These are phyloP conservation scores for Xylaria venustula DNA, from an alignment of 495 filamentous ascomycete genomes.

Conservation along the genomic window DNA sequence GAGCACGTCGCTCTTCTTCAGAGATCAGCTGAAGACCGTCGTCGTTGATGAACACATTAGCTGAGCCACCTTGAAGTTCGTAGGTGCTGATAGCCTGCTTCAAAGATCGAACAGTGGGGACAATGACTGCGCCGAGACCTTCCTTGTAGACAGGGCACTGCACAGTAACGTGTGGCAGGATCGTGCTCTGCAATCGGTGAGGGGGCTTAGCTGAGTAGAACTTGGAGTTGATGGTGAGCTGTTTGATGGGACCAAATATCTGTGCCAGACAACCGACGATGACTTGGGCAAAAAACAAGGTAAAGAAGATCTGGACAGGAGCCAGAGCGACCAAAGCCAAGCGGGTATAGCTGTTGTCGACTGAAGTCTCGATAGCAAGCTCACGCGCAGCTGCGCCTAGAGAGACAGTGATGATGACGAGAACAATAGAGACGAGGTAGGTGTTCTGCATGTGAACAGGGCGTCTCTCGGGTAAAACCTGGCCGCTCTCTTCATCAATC, in stretches of 20 bases:
- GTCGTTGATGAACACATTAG: conserved; percentile 80
- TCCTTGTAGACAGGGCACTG: conserved; percentile 76
- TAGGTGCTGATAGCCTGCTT: conserved; percentile 76
- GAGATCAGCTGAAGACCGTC: conserved; percentile 70
- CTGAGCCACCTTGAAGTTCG: conserved; percentile 75
- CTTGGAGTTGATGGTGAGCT: conserved; percentile 71
- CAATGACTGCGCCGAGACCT: conserved; percentile 62
- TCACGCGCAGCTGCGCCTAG: conserved; percentile 66
- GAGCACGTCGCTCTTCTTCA: conserved; percentile 62
- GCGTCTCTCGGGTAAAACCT: conserved; percentile 60
- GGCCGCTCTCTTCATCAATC: conserved; percentile 70
- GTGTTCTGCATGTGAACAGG: conserved; percentile 67
- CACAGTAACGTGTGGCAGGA: conserved; percentile 67
- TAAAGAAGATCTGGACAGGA: conserved; percentile 77
- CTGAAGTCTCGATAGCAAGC: conserved; percentile 64
- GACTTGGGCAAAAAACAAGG: conserved; percentile 73
- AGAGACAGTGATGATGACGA: conserved; percentile 59
- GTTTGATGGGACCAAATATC: conserved; percentile 68
- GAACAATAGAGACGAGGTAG: conserved; percentile 61
- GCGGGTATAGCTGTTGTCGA: conserved; percentile 60
- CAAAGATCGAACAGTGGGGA: conserved; percentile 66
- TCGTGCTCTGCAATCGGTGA: conserved; percentile 49
- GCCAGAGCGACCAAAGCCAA: conserved; percentile 61
- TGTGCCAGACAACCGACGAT: conserved; percentile 73
- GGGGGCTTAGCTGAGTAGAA: conserved; percentile 72